Base-by-base conservation (phyloP, 1,284 basidiomycete genomes). In the Fomitopsis palustris region DNA sequence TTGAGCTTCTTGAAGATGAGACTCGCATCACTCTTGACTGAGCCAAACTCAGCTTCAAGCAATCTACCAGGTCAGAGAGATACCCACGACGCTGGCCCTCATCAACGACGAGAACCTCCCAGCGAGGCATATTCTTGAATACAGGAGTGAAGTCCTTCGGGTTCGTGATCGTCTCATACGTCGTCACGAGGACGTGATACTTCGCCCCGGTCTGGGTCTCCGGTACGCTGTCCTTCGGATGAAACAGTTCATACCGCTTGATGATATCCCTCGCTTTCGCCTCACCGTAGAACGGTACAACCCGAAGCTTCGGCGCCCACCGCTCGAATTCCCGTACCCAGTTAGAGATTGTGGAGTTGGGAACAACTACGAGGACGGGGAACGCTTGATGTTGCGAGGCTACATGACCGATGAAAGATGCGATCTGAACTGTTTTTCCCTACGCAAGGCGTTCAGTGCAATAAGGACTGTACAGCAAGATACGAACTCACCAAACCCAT, bases 401-500 rank as follows among this genome's bases (percentile, higher is more conserved):
- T n/a, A 96, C 82, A 43, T 85, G 84, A 3, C 93, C 94, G 4
- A 99, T 76, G 72, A 96, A 92, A 0, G 91, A 87, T 31, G 89
- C 87, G 45, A 98, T 89, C 73, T 98, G 95, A 3, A 98, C 92
- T 0, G 96, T 98, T 80, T 96, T 96, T 0, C 93, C 94, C 85
- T 96, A 29, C 5, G 25, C 6, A 64, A 9, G 52, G 7, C 41
- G 14, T 37, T 65, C 61, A 61, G 58, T 53, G 47, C 53, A 27
- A 56, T 17, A 14, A 31, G 39, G 58, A 42, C 31, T 17, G 12
- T 38, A 7, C 25, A 27, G 29, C 37, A 10, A 43, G 8, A 17
- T 42, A 8, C n/a, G 14, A 37, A 73, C 84, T 61, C 72, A 91
- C 91, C 65, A 96, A 74, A 56, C 94, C 95, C 96, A 99, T 98